Evolutionary conservation across 1,284 basidiomycete genomes (phyloP), one percentile per base, ranked within the genome.

Genomic region (Trichosporon sp.): DNA sequence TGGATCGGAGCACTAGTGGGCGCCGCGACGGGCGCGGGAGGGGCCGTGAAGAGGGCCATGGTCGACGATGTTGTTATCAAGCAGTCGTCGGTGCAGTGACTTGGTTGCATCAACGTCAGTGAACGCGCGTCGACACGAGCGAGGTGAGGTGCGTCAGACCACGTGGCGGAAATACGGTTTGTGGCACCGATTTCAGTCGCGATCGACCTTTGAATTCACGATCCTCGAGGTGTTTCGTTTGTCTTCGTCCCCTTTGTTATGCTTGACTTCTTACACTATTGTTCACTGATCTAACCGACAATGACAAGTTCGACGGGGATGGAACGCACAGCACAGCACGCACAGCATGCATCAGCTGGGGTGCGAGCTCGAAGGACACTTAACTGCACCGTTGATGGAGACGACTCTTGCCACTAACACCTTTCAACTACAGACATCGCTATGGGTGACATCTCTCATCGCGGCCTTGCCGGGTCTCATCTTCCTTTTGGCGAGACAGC

Each of bases 11-110:
- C 56, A 6, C 27, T 60, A 3, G 56, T 60, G 6, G 78, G 80
- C 32, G 75, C 79, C 25, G 76, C 67, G 18, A 76, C 77, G 3
- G 73, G 68, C 65, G 76, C 38, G 25, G 62, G 62, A 15, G 65
- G 65, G 18, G 62, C 67, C n/a, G 67, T 77, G 62, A 75, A 78
- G 67, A 81, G 74, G 25, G 80, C 75, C 79, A 81, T 82, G 60
- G 67, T 51, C 32, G 31, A 64, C 42, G 53, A 32, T 56, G 68
- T 32, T 29, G 31, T 47, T 60, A 31, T 32, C 31, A n/a, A 18
- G 29, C 51, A 51, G 42, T 65, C 56, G 64, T 56, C 67, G 44
- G 44, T 67, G 64, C 56, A 62, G 70, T 67, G 62, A 67, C 68
- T 64, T 27, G 18, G n/a, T n/a, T 23, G 64, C 64, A 15, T 53